Conservation (phyloP, 2,329 filamentous ascomycete genomes). For the Fusarium burgessii region DNA sequence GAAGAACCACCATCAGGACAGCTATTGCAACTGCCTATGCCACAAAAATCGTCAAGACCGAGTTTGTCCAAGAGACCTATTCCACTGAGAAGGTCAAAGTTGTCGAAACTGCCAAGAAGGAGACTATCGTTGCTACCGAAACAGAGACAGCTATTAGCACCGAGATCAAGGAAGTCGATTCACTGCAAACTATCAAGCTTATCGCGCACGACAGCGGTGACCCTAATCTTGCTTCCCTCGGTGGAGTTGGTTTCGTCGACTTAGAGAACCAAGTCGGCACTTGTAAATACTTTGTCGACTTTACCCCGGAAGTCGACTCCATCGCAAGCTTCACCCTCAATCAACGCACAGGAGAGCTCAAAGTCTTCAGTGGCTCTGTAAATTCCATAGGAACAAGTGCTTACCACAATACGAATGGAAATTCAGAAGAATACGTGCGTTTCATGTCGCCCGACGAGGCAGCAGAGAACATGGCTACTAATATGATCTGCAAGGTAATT, state of each 20-base stretch:
- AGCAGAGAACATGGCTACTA: background rate
- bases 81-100: background rate
- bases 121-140: background rate
- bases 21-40: background rate
- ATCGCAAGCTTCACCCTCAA: background rate
- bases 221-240: background rate
- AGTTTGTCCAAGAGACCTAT: background rate
- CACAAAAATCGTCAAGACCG: background rate
- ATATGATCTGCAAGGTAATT: background rate
- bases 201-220: background rate
- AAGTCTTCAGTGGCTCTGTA: background rate
- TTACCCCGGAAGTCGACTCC: background rate
- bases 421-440: background rate
- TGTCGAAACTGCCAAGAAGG: background rate
- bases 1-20: background rate
- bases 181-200: background rate
- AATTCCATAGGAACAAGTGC: background rate
- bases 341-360: background rate
- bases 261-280: background rate
- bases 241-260: background rate
- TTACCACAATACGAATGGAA: background rate
- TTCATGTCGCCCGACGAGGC: background rate
- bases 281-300: background rate
- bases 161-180: background rate
- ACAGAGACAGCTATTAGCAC: background rate